Conservation (phyloP, 2,329 filamentous ascomycete species). For the Paecilomyces sp. region DNA sequence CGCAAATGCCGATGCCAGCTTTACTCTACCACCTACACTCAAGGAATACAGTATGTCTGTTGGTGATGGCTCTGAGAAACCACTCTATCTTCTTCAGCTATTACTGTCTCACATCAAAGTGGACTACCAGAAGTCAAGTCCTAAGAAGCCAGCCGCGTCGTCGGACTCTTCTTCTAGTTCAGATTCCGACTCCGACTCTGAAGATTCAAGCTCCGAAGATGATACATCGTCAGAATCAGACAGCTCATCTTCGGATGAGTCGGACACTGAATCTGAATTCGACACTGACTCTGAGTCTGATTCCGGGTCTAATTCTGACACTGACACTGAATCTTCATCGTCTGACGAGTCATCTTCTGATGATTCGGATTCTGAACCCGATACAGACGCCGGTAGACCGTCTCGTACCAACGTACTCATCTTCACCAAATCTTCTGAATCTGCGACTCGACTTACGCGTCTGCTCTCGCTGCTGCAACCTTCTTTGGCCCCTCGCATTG, state of each 20-base stretch:
- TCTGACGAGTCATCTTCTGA: slow-evolving; percentile 20
- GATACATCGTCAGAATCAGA: slow-evolving; percentile 19
- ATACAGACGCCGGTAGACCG: slow-evolving; percentile 11
- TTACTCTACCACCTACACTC: slow-evolving; percentile 57
- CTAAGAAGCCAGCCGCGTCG: slow-evolving; percentile 1
- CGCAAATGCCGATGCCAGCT: slow-evolving; percentile 26
- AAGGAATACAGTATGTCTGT: slow-evolving; percentile 62
- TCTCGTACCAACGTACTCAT: slow-evolving; percentile 54
- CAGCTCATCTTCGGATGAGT: slow-evolving; percentile 19
- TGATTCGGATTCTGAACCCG: slow-evolving; percentile 11
- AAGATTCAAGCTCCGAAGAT: slow-evolving; percentile 31
- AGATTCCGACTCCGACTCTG: slow-evolving; percentile 7
- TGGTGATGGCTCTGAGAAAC: slow-evolving; percentile 64
- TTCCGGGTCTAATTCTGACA: slow-evolving; percentile 13
- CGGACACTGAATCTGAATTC: slow-evolving; percentile 16
- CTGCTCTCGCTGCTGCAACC: slow-evolving; percentile 64
- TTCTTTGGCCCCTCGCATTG: slow-evolving; percentile 49
- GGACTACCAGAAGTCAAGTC: slow-evolving; percentile 5
- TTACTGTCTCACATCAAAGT: slow-evolving; percentile 43
- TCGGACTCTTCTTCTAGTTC: slow-evolving; percentile 4
- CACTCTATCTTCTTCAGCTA: slow-evolving; percentile 75
- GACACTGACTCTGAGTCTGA: slow-evolving; percentile 18
- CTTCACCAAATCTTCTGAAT: slow-evolving; percentile 87
- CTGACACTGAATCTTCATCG: slow-evolving; percentile 11
- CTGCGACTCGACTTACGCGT: slow-evolving; percentile 76